phyloP scores from a whole-genome alignment of 176 grass and related monocot genomes.

The Poa annua region DNA sequence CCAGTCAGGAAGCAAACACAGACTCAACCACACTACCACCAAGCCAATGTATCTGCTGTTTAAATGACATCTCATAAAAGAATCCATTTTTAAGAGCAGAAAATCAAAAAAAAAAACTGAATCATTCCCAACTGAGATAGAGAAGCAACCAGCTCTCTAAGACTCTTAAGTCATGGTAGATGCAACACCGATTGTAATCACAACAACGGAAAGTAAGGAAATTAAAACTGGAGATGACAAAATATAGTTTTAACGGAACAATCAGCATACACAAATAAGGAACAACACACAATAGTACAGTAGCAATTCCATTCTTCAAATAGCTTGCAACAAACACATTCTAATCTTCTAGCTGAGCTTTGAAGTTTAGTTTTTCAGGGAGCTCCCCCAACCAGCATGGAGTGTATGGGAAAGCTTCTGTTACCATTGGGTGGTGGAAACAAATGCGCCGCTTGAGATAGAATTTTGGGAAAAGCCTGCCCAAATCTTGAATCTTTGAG shows the following conservation, averaged over 20 bases:
- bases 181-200: background rate
- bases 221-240: background rate
- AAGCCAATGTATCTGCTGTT: background rate
- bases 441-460: background rate
- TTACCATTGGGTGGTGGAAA: background rate
- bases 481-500: constrained; percentile 40
- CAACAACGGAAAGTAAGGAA: background rate
- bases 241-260: background rate
- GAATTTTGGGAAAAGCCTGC: constrained; percentile 31
- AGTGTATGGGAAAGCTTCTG: background rate
- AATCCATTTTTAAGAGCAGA: background rate
- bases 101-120: background rate
- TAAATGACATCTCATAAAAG: background rate
- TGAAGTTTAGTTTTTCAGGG: background rate
- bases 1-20: background rate
- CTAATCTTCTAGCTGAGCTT: constrained; percentile 30
- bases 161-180: background rate
- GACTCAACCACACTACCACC: background rate
- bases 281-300: background rate
- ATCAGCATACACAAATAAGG: constrained; percentile 6
- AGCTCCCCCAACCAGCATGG: constrained; percentile 17
- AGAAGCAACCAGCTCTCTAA: background rate
- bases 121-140: background rate
- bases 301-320: background rate
- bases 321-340: background rate